Conservation (phyloP, 805 yeast species). For the Diddensiella caesifluorescens region DNA sequence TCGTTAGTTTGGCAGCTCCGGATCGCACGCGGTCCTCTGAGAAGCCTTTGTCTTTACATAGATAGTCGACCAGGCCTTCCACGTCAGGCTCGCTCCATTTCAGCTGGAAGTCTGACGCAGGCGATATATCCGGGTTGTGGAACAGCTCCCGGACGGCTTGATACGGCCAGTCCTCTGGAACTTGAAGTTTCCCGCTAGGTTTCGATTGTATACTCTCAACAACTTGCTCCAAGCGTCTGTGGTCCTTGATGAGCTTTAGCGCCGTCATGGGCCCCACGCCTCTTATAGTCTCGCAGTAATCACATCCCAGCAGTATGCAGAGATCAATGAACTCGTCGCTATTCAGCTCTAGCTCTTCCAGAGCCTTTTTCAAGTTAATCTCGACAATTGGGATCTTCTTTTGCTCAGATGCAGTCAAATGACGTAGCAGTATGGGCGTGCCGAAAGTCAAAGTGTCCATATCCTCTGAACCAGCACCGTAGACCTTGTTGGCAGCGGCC, state of each 20-base stretch:
- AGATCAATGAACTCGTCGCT: constrained; percentile 76
- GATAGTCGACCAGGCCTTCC: constrained; percentile 72
- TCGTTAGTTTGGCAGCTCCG: constrained; percentile 80
- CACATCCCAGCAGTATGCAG: constrained; percentile 93
- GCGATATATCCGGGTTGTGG: constrained; percentile 70
- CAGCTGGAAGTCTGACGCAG: constrained; percentile 55
- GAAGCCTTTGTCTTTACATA: constrained; percentile 86
- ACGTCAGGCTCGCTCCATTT: constrained; percentile 89
- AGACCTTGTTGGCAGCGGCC: constrained; percentile 85
- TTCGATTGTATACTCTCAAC: constrained; percentile 51
- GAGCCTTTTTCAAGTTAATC: constrained; percentile 57
- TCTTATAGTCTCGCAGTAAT: constrained; percentile 89
- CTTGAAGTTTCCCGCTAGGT: constrained; percentile 59
- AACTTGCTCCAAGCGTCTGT: constrained; percentile 73
- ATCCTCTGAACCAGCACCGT: constrained; percentile 97
- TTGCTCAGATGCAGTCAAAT: constrained; percentile 90
- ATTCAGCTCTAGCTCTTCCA: constrained; percentile 74
- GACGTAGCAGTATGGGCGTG: constrained; percentile 78
- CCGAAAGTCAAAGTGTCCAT: constrained; percentile 96
- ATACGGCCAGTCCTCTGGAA: constrained; percentile 95
- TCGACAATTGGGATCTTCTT: constrained; percentile 90
- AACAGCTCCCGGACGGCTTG: constrained; percentile 83
- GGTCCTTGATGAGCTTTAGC: constrained; percentile 77
- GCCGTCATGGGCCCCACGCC: constrained; percentile 98
- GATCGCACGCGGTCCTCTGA: constrained; percentile 85